These are phyloP conservation scores for Vaccinium vitisidaea DNA, from an alignment of 148 eudicot genomes.

Conservation along the genomic window DNA sequence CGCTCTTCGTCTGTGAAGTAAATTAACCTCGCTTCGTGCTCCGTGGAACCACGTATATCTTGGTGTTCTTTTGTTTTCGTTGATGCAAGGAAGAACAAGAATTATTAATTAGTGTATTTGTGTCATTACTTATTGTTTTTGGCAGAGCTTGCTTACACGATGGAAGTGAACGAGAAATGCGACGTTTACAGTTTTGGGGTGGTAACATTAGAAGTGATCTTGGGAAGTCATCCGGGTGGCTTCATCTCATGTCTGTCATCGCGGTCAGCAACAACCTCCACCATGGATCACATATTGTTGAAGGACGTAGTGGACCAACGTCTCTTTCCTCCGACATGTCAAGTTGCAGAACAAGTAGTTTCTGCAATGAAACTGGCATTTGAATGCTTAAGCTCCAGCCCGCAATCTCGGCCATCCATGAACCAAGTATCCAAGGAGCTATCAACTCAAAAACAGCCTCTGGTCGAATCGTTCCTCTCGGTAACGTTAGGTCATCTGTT, in stretches of 20 bases:
- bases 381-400: neutral
- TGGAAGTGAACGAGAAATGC: constrained; percentile 24
- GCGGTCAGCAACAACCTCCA: neutral
- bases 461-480: neutral
- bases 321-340: neutral
- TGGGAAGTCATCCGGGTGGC: constrained; percentile 31
- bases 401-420: constrained; percentile 30
- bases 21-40: no score
- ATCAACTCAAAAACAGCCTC: neutral
- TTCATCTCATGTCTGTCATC: constrained; percentile 11
- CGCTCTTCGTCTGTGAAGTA: no score
- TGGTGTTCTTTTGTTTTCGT: no score
- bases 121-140: neutral
- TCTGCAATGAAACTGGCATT: neutral
- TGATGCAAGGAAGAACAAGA: neutral
- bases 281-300: neutral
- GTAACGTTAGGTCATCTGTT: neutral
- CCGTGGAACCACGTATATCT: no score
- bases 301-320: neutral
- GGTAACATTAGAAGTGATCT: constrained; percentile 27
- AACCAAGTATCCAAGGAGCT: constrained; percentile 4
- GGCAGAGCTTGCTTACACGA: constrained; percentile 24
- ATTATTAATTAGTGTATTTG: neutral
- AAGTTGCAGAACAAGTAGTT: neutral
- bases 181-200: constrained; percentile 35